Evolutionary conservation across 2,329 filamentous ascomycete species (phyloP).

Genomic region (Penicillium capsulatum): DNA sequence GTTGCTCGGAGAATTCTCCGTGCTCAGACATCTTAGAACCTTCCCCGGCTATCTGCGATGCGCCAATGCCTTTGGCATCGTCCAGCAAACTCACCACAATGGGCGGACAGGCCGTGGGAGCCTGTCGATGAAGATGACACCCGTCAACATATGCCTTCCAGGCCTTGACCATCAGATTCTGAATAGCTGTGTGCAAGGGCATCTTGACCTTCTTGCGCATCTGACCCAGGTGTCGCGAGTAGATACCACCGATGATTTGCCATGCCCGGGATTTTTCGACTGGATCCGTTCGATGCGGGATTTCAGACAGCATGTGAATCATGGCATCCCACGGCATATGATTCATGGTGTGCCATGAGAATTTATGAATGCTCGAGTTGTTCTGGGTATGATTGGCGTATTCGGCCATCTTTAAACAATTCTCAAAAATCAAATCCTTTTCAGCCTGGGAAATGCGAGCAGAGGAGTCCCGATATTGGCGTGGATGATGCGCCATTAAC

Average conservation of each 20-base stretch:
- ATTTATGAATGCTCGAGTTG: constrained; percentile 39
- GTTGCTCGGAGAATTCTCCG: constrained; percentile 1
- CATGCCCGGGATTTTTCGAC: constrained; percentile 42
- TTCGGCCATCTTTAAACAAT: constrained; percentile 35
- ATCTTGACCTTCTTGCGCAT: constrained; percentile 13
- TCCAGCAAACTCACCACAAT: constrained; percentile 15
- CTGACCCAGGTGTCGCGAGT: constrained; percentile 36
- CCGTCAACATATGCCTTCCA: constrained; percentile 25
- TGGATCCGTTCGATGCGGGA: constrained; percentile 35
- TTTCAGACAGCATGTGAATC: constrained; percentile 48
- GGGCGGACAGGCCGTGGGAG: constrained; percentile 19
- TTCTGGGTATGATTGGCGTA: constrained; percentile 25
- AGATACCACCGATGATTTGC: constrained; percentile 44
- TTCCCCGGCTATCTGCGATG: background rate
- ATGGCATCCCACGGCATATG: constrained; percentile 53
- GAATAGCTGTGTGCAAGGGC: constrained; percentile 24
- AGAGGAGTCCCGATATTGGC: constrained; percentile 26
- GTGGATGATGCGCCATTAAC: constrained; percentile 46
- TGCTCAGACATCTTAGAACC: background rate
- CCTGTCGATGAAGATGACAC: constrained; percentile 15
- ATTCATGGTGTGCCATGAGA: constrained; percentile 45
- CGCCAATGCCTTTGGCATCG: constrained; percentile 1
- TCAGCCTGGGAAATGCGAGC: constrained; percentile 17
- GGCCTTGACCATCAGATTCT: constrained; percentile 26
- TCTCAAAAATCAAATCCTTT: constrained; percentile 27